Evolutionary conservation across 768 basidiomycete species (phyloP).

Genomic region (Gymnopilus dilepis): DNA sequence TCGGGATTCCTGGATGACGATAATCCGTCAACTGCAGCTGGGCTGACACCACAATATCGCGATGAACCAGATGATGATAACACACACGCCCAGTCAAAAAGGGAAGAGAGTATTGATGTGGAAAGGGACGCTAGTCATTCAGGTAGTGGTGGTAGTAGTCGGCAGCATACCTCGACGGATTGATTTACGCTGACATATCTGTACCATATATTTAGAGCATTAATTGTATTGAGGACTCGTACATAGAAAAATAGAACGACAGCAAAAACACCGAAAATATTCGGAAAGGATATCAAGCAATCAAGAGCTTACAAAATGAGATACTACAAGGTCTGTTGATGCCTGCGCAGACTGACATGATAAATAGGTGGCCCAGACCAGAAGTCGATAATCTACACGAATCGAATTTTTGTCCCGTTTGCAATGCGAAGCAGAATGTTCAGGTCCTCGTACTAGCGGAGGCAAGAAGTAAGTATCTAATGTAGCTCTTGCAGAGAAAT

Average conservation of each 20-base stretch:
- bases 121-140: conserved; percentile 39
- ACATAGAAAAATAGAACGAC: neutral
- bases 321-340: neutral
- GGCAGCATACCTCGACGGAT: conserved; percentile 66
- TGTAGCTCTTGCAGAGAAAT: conserved; percentile 8
- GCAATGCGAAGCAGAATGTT: conserved; percentile 84
- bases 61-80: conserved; percentile 57
- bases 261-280: neutral
- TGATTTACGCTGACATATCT: conserved; percentile 22
- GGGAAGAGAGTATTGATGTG: conserved; percentile 17
- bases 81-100: conserved; percentile 8
- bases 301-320: neutral
- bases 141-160: conserved; percentile 69
- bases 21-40: conserved; percentile 46
- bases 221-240: conserved; percentile 6
- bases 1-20: conserved; percentile 87
- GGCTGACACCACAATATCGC: conserved; percentile 43
- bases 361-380: neutral
- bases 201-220: conserved; percentile 19
- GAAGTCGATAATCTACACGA: conserved; percentile 43
- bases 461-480: conserved; percentile 16
- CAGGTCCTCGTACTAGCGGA: conserved; percentile 81
- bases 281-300: neutral
- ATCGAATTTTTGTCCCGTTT: conserved; percentile 80
- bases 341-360: neutral